Evolutionary conservation across 1,284 basidiomycete species (phyloP), one percentile per base, ranked within the genome.

Genomic region (Marasmius oreades): DNA sequence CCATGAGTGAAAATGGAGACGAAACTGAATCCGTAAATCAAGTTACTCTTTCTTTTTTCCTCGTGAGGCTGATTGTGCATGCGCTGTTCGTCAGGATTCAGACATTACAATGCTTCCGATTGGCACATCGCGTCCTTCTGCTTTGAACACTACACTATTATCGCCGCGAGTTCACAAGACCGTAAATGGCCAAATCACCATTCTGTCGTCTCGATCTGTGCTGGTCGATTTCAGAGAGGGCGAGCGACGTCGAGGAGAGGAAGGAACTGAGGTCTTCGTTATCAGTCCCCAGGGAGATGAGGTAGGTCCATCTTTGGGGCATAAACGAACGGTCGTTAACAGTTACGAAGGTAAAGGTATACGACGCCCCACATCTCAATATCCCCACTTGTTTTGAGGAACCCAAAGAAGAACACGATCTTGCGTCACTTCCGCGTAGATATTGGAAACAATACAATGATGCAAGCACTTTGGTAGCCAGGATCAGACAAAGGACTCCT

Each of bases 221-320:
- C 69, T 84, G 1, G 73, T 82, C 20, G 81, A 83, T 64, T 78
- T 82, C 56, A 75, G 81, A 36, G 80, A 82, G 65, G 75, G 77
- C 22, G 78, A 82, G 59, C 71, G 80, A 2, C 67, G 78, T 47
- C 75, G 72, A 43, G 77, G 77, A 1, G 63, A 71, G 36, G 73
- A 70, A 60, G 81, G 79, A 3, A 67, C 73, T 12, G 73, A 79
- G 61, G 77, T 84, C 12, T 61, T 82, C 20, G 59, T 81, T 14
- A 67, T 82, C 44, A 69, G 69, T 63, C 56, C 74, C 5, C 66
- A 70, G 37, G 78, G 76, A 20, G 58, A 46, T 10, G 66, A 67
- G 56, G 76, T 75, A 63, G 57, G 65, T 62, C n/a, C n/a, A n/a
- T n/a, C n/a, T n/a, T n/a, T n/a, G n/a, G n/a, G n/a, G n/a, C n/a